A percentile compares a stretch with the other conserved stretches of the same genome.
Evolutionary conservation across 2,329 filamentous ascomycete species (phyloP).

Genomic region (Ophiostoma novo-ulmi): DNA sequence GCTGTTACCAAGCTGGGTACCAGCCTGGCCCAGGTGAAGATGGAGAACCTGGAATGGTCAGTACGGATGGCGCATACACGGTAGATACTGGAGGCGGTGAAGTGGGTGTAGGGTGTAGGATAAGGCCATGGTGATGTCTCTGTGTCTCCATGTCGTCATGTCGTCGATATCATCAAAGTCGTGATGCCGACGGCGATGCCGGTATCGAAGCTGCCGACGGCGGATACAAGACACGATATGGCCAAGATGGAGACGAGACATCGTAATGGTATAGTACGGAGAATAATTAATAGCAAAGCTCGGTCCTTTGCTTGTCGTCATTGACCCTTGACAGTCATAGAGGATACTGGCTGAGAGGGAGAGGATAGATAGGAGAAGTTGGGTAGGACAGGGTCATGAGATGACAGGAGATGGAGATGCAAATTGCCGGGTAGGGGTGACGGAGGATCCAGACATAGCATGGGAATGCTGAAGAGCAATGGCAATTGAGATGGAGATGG

Average conservation of each 20-base stretch:
- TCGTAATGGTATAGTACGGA: neutral
- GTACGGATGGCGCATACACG: neutral
- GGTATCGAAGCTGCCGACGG: neutral
- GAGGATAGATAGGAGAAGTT: neutral
- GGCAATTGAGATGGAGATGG: too few species aligned
- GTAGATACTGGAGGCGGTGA: neutral
- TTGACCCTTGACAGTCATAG: neutral
- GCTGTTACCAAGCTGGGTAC: conserved; percentile 68
- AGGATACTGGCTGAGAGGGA: neutral
- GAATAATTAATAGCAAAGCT: neutral
- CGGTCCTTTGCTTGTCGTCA: conserved; percentile 5
- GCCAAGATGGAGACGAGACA: neutral
- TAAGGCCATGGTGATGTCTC: neutral
- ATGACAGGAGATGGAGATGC: neutral
- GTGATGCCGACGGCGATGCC: neutral
- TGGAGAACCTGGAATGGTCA: conserved; percentile 49
- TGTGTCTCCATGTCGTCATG: neutral
- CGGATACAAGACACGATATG: neutral
- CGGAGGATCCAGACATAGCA: neutral
- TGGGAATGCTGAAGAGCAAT: too few species aligned
- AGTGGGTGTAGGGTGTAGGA: neutral
- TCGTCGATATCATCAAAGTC: neutral
- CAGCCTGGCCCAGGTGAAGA: conserved; percentile 63
- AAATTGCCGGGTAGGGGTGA: neutral
- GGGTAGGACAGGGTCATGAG: neutral